Evolutionary conservation across 495 filamentous ascomycete species (phyloP).

Genomic region (Parachaetomium inaequale): DNA sequence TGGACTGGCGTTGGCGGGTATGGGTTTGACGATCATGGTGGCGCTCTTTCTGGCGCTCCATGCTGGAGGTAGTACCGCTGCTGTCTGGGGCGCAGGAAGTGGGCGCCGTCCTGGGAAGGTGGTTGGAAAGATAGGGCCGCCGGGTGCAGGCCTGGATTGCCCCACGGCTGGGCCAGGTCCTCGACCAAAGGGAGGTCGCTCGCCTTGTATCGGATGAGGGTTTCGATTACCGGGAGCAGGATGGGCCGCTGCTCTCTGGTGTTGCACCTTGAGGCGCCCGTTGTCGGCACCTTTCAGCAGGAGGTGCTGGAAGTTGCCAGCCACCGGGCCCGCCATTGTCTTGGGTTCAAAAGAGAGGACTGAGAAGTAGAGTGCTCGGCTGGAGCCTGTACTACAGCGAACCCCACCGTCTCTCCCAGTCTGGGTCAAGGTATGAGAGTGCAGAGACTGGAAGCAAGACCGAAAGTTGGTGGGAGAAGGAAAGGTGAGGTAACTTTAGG

Average conservation of each 20-base stretch:
- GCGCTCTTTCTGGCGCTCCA: constrained; percentile 29
- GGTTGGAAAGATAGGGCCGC: not conserved
- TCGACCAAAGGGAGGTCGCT: not conserved
- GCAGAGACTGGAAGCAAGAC: not conserved
- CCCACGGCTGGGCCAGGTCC: not conserved
- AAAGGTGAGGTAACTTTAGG: not conserved
- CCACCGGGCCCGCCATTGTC: not conserved
- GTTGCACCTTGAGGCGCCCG: not conserved
- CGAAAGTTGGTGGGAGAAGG: not conserved
- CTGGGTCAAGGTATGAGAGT: not conserved
- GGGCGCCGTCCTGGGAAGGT: not conserved
- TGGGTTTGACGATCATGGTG: constrained; percentile 23
- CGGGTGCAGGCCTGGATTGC: not conserved
- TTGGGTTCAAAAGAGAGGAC: not conserved
- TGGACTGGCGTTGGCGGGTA: constrained; percentile 27
- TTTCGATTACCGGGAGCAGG: not conserved
- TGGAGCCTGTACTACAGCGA: not conserved
- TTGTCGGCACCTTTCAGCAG: constrained; percentile 2
- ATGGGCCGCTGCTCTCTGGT: not conserved
- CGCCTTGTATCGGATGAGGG: not conserved
- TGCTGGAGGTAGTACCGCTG: constrained; percentile 19
- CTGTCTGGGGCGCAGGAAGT: not conserved
- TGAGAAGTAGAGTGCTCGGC: not conserved
- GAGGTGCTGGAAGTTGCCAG: constrained; percentile 3
- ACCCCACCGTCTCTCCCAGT: not conserved